Base-by-base conservation (phyloP, 306 rosid genomes). In the Trifolium pratense region DNA sequence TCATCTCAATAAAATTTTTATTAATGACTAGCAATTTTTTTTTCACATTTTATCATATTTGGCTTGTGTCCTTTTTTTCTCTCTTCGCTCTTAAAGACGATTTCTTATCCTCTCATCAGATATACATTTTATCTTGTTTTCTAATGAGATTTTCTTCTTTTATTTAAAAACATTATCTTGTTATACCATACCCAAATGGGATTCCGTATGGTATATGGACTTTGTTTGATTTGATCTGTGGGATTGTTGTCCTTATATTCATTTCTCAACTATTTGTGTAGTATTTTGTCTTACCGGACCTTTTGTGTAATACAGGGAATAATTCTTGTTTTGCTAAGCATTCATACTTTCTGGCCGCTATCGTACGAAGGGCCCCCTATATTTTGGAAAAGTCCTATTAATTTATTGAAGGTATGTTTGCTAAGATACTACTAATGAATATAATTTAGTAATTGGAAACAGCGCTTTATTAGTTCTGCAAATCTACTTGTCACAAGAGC, bases 311-410 rank as follows among this genome's bases (percentile, higher is more conserved):
- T 84, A 81, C 95, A 91, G 97, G 97, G 91, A 48, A 77, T 87
- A 80, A 43, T 90, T 62, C 82, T 94, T 71, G 9, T 85, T 80
- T 65, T 94, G 70, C 84, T 94, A 51, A 20, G 80, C 52, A 43
- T 87, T 49, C 97, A 94, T 81, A 86, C 73, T 39, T 83, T 86
- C 86, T 94, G 85, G 81, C 99, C 97, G 26, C 70, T 94, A 79
- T 80, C 86, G 11, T 91, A 86, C 1, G 97, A 91, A 79, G 99
- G 99, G 63, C 48, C 68, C 74, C 45, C 8, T 36, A 86, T 93
- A 75, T 90, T 48, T 82, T 89, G 97, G 96, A 91, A 69, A 82
- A 86, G 63, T 61, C 42, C 52, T 70, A 52, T 89, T 69, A 89
- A 87, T 80, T 80, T 26, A 32, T 79, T 94, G 75, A 91, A 89